Evolutionary conservation across 225 moss, liverwort and hornwort genomes (phyloP).

Genomic region (Polytrichum commune): DNA sequence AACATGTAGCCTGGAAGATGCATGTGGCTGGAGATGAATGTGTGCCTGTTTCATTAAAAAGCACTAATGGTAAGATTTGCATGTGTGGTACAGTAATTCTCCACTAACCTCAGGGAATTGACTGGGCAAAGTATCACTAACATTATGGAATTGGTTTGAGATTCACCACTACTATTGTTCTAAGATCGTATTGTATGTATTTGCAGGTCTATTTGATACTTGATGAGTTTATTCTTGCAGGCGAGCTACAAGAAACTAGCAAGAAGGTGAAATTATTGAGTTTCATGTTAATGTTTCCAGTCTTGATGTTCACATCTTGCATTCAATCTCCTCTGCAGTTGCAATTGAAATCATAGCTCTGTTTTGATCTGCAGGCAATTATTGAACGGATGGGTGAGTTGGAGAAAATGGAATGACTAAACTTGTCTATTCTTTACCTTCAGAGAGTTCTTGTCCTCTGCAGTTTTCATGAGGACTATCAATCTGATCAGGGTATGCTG

Average conservation of each 20-base stretch:
- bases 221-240: constrained; percentile 98
- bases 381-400: constrained; percentile 97
- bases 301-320: not conserved
- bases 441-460: not conserved
- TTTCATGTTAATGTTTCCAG: not conserved
- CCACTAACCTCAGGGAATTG: too few relatives aligned
- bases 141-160: too few relatives aligned
- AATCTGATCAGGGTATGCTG: too few relatives aligned
- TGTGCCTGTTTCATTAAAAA: too few relatives aligned
- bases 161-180: too few relatives aligned
- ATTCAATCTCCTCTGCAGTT: not conserved
- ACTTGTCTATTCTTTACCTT: not conserved
- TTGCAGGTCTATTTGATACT: constrained; percentile 91
- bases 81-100: too few relatives aligned
- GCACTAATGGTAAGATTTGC: too few relatives aligned
- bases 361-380: constrained; percentile 71
- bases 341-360: too few relatives aligned
- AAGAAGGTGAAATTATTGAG: constrained; percentile 65
- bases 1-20: too few relatives aligned
- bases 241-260: constrained; percentile 98
- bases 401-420: constrained; percentile 56
- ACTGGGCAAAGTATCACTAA: too few relatives aligned
- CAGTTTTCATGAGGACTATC: too few relatives aligned
- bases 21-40: too few relatives aligned
- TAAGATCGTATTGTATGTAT: not conserved